These are phyloP conservation scores for Salicornia ramosissima DNA, from an alignment of 148 eudicot species.

Conservation along the genomic window DNA sequence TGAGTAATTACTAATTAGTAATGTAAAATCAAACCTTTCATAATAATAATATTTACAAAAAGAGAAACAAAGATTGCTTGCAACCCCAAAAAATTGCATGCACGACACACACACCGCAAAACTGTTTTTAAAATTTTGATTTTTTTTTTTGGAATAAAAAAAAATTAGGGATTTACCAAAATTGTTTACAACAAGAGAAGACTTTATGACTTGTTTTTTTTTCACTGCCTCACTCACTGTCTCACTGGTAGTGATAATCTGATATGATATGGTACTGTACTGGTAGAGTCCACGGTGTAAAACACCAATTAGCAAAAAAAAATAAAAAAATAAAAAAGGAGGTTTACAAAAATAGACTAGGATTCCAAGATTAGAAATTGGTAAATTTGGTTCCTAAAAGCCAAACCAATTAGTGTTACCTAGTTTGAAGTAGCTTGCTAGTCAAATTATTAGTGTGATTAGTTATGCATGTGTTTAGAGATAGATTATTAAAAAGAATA, in stretches of 20 bases:
- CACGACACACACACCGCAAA: conserved; percentile 20
- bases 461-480: not conserved
- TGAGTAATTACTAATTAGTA: not conserved
- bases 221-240: not conserved
- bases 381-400: conserved; percentile 6
- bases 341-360: not conserved
- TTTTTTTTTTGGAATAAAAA: too few relatives aligned
- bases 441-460: not conserved
- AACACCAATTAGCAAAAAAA: not conserved
- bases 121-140: not conserved
- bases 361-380: not conserved
- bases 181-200: too few relatives aligned
- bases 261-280: not conserved
- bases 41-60: not conserved
- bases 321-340: not conserved
- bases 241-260: too few relatives aligned
- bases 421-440: not conserved
- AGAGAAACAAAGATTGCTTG: conserved; percentile 5
- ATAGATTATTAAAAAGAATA: too few relatives aligned
- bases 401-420: not conserved
- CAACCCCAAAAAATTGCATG: conserved; percentile 18
- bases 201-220: not conserved
- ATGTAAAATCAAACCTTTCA: too few relatives aligned
- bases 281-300: not conserved
- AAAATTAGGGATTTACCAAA: too few relatives aligned